Conservation (phyloP, 139 green algal genomes). For the Coelastrella sp. region DNA sequence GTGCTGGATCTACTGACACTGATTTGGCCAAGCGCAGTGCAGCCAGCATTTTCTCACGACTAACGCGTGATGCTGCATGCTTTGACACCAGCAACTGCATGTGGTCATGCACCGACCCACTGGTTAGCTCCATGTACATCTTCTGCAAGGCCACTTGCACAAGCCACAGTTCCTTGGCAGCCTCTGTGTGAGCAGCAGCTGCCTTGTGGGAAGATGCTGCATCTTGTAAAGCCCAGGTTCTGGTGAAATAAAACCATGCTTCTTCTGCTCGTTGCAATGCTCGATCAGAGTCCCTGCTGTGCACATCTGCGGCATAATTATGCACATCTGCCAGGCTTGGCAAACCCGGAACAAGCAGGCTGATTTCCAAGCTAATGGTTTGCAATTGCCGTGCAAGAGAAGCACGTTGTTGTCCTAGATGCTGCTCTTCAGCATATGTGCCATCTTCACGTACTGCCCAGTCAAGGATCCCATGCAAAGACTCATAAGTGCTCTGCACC, state of each 20-base stretch:
- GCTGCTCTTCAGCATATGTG: not conserved
- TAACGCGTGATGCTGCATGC: not conserved
- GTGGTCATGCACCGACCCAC: not conserved
- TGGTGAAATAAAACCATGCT: not conserved
- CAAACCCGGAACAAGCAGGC: not conserved
- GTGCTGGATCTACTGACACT: not conserved
- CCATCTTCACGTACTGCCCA: not conserved
- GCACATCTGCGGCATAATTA: not conserved
- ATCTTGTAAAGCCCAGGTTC: not conserved
- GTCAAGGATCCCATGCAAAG: not conserved
- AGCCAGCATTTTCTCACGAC: not conserved
- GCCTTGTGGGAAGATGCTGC: not conserved
- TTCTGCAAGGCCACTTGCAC: not conserved
- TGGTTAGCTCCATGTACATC: not conserved
- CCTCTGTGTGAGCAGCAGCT: not conserved
- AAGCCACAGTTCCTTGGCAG: not conserved
- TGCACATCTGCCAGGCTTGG: not conserved
- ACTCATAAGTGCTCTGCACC: not conserved
- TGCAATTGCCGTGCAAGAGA: not conserved
- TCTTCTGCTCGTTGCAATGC: not conserved
- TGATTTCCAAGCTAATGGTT: not conserved
- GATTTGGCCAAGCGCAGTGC: not conserved
- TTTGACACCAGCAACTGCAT: not conserved
- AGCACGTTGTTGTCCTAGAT: not conserved
- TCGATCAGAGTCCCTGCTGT: not conserved